These are phyloP conservation scores for Tephrocybe sp. DNA, from an alignment of 768 basidiomycete species.

Conservation along the genomic window DNA sequence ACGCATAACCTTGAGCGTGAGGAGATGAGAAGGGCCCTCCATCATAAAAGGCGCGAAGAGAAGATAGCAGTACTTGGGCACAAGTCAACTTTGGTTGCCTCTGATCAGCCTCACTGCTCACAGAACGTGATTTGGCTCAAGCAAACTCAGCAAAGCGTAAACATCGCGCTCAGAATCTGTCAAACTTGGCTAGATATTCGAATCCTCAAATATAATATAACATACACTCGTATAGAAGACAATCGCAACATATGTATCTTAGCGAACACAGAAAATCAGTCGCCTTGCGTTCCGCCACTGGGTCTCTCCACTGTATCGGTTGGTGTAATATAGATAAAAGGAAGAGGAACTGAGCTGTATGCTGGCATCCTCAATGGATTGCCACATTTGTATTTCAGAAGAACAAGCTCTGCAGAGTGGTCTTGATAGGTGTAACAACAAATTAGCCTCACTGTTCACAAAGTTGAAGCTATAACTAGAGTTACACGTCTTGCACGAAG, in stretches of 20 bases:
- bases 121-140: background rate
- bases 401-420: constrained; percentile 34
- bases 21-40: constrained; percentile 63
- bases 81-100: no score
- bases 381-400: constrained; percentile 47
- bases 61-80: no score
- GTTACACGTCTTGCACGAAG: constrained; percentile 49
- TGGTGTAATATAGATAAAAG: constrained; percentile 37
- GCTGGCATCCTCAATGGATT: constrained; percentile 34
- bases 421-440: background rate
- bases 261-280: no score
- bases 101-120: background rate
- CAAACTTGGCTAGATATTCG: no score
- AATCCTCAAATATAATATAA: no score
- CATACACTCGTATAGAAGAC: no score
- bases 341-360: constrained; percentile 42
- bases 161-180: no score
- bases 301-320: background rate
- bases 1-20: constrained; percentile 87
- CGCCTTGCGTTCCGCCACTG: no score
- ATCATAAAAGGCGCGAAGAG: constrained; percentile 16
- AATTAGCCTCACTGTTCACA: constrained; percentile 36
- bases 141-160: no score
- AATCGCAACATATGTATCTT: no score
- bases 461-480: constrained; percentile 38